Evolutionary conservation across 768 basidiomycete genomes (phyloP).

Genomic region (Myochromella boudieri): DNA sequence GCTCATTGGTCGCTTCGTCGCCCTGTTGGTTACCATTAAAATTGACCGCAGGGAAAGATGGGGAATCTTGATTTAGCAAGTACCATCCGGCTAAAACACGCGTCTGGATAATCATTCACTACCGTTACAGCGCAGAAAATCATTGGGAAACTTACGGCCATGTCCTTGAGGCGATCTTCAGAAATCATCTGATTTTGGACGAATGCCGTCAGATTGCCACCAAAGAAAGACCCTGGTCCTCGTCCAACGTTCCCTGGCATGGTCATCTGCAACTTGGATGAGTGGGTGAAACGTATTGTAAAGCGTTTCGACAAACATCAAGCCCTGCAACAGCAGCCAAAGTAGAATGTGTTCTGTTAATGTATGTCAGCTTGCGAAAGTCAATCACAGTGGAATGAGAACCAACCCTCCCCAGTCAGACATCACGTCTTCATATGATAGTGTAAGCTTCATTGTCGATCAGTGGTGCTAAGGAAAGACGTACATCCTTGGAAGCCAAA

Average conservation of each 20-base stretch:
- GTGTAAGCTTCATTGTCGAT: background rate
- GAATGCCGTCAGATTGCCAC: conserved; percentile 61
- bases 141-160: conserved; percentile 54
- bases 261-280: conserved; percentile 49
- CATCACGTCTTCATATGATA: conserved; percentile 48
- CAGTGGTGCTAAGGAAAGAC: conserved; percentile 16
- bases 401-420: conserved; percentile 71
- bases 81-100: conserved; percentile 75
- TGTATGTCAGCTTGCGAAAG: background rate
- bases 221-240: conserved; percentile 52
- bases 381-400: background rate
- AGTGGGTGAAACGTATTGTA: background rate
- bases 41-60: conserved; percentile 62
- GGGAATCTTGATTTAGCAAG: conserved; percentile 60
- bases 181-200: conserved; percentile 75
- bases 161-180: conserved; percentile 65
- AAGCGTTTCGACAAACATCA: conserved; percentile 48
- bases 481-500: conserved; percentile 74
- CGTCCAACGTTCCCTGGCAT: conserved; percentile 57
- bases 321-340: conserved; percentile 61
- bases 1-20: conserved; percentile 54
- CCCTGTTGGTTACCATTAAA: conserved; percentile 65
- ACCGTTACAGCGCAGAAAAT: conserved; percentile 77
- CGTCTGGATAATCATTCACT: conserved; percentile 53
- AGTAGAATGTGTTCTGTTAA: conserved; percentile 50